Conservation (phyloP, 305 asterid genomes). For the Solanum chacoense region DNA sequence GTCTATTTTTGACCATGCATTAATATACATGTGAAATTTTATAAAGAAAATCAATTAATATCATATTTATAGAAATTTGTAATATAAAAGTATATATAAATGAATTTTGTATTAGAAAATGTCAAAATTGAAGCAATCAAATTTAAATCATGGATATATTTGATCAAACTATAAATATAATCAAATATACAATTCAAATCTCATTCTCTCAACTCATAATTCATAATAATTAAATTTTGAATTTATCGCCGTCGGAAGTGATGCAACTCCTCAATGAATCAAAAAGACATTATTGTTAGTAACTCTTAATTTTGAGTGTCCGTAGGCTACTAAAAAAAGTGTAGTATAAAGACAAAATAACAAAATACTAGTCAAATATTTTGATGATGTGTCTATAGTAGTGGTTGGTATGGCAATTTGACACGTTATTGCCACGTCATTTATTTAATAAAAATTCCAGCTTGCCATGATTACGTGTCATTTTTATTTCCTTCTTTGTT, state of each 20-base stretch:
- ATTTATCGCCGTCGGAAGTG: rapidly evolving
- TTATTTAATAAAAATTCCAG: not conserved
- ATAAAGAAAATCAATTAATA: not conserved
- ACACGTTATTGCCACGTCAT: not conserved
- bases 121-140: not conserved
- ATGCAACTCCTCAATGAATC: not conserved
- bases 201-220: not conserved
- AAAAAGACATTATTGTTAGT: not conserved
- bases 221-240: not conserved
- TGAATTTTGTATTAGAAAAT: not conserved
- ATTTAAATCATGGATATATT: rapidly evolving
- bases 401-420: not conserved
- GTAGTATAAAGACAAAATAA: not conserved
- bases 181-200: not conserved
- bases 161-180: not conserved
- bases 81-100: not conserved
- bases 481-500: not conserved
- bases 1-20: not conserved
- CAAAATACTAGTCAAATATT: not conserved
- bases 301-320: not conserved
- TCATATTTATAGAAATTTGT: not conserved
- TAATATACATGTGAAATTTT: not conserved
- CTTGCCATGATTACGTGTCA: not conserved
- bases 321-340: not conserved
- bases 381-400: not conserved